Conservation (phyloP, 164 flowering plant genomes). For the Kingdonia uniflora region DNA sequence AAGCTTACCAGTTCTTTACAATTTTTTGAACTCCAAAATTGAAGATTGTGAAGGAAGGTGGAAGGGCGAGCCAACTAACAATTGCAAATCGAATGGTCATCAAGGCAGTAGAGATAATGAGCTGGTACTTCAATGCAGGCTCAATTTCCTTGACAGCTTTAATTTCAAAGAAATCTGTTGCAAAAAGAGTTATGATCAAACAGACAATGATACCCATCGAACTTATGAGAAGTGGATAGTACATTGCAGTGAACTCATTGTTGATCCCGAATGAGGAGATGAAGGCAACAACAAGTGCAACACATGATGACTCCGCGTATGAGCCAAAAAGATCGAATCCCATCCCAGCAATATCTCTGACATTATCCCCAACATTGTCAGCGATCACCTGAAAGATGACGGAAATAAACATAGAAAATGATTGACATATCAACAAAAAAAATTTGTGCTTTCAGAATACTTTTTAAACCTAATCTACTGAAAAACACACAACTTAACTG, state of each 20-base stretch:
- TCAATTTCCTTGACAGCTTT: conserved; percentile 42
- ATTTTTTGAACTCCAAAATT: conserved; percentile 43
- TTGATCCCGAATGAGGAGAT: conserved; percentile 46
- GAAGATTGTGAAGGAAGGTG: conserved; percentile 46
- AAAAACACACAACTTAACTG: too few species aligned
- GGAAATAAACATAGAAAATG: too few species aligned
- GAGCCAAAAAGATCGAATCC: conserved; percentile 56
- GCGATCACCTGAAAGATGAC: conserved; percentile 53
- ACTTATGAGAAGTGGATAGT: conserved; percentile 38
- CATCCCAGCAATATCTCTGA: conserved; percentile 60
- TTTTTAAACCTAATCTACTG: too few species aligned
- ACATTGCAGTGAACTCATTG: conserved; percentile 42
- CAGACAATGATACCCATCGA: conserved; percentile 47
- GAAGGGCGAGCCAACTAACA: conserved; percentile 38
- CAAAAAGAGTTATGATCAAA: conserved; percentile 45
- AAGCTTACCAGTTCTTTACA: conserved; percentile 44
- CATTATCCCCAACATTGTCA: conserved; percentile 74
- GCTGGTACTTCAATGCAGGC: conserved; percentile 42
- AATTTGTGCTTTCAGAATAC: too few species aligned
- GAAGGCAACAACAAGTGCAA: conserved; percentile 52
- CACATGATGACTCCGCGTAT: conserved; percentile 49
- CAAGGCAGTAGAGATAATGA: conserved; percentile 40
- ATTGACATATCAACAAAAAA: too few species aligned
- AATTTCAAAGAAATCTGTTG: conserved; percentile 49
- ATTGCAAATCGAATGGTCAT: conserved; percentile 45